Evolutionary conservation across 2,329 filamentous ascomycete genomes (phyloP), one percentile per base, ranked within the genome.

Genomic region (Xylariaceae sp.): DNA sequence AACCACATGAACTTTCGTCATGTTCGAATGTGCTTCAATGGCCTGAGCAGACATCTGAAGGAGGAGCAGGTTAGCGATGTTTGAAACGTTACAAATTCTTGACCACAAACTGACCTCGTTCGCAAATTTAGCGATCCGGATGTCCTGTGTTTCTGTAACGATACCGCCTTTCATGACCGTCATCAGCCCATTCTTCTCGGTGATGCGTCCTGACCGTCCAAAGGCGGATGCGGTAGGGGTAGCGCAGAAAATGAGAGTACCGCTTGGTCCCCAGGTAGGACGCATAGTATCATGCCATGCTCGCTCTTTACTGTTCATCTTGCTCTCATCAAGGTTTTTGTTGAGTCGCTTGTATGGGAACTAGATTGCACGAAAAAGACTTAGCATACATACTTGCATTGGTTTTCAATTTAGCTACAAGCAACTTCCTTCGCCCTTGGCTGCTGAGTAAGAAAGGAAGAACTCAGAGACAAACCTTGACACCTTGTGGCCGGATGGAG

Each of bases 311-410:
- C 80, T 75, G 59, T 77, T 76, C 75, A 90, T 76, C 48, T 85
- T 70, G 49, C 70, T 75, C 58, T 80, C 75, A 61, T 86, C 80
- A 55, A 81, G 75, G 57, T 81, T 74, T 61, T 82, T 78, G 36
- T 81, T 82, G 64, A 91, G 90, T 73, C 90, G 89, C 68, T 88
- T 80, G 74, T 94, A 94, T 45, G 90, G 90, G 82, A 86, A 95
- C 90, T 95, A 82, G 63, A 68, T 41, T 65, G 63, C 64, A 64
- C 58, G 63, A 64, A 45, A 43, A 66, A 63, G 22, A 69, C 68
- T 81, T 76, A 78, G 75, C 67, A 71, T 69, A 61, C 53, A 42
- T 44, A 49, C 27, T 46, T 19, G 10, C 15, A 43, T 10, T 53
- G 11, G 51, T 64, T 61, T 49, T 54, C 48, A 67, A 40, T 57